A percentile compares a stretch with the other conserved stretches of the same genome.
These are phyloP conservation scores for Euphorbia celastroides DNA, from an alignment of 441 rosid species.

Conservation along the genomic window DNA sequence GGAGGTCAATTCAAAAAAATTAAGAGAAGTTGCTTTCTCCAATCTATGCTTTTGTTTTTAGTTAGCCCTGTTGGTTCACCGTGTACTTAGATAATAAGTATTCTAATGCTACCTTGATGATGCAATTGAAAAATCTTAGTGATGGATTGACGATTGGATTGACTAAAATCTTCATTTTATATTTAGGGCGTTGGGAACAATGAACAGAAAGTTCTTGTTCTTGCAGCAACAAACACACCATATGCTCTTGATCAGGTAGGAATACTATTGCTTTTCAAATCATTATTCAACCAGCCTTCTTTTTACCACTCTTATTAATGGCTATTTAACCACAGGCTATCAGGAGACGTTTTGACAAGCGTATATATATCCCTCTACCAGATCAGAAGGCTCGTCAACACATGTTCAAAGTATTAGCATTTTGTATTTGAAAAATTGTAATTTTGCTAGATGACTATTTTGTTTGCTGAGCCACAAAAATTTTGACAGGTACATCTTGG, in stretches of 20 bases:
- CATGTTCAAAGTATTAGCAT: conserved; percentile 76
- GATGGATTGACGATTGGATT: not conserved
- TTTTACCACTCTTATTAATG: conserved; percentile 23
- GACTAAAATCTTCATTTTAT: not conserved
- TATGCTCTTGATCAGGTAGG: conserved; percentile 93
- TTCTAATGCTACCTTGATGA: conserved; percentile 4
- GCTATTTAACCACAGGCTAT: conserved; percentile 66
- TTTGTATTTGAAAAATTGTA: conserved; percentile 1
- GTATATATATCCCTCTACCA: conserved; percentile 97
- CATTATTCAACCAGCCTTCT: conserved; percentile 11
- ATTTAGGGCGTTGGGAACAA: conserved; percentile 90
- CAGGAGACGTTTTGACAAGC: conserved; percentile 97
- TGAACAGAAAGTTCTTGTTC: conserved; percentile 96
- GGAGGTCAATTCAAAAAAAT: conserved; percentile 1
- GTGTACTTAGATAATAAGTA: not conserved
- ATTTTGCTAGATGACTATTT: not conserved
- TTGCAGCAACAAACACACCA: conserved; percentile 97
- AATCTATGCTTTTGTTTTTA: not conserved
- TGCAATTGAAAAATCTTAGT: not conserved
- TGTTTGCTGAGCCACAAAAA: conserved; percentile 12
- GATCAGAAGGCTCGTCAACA: conserved; percentile 92
- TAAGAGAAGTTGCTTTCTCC: not conserved
- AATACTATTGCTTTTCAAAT: conserved; percentile 16
- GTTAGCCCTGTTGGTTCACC: not conserved
- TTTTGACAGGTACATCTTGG: conserved; percentile 85